Evolutionary conservation across 805 yeast species (phyloP).

Genomic region (Wickerhamomyces bisporus): DNA sequence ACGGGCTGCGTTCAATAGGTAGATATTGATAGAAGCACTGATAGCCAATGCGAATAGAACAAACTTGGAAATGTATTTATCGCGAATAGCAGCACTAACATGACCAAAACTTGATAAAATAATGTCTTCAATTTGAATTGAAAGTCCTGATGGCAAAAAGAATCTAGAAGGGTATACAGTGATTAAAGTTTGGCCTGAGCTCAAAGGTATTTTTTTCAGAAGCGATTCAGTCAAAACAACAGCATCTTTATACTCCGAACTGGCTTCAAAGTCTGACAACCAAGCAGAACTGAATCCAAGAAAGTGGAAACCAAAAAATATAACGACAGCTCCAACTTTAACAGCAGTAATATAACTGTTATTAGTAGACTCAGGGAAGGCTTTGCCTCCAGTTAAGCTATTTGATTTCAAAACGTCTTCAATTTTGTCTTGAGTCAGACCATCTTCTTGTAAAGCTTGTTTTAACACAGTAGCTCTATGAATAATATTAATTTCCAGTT

Average conservation of each 20-base stretch:
- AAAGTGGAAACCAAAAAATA: conserved; percentile 58
- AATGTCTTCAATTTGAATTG: conserved; percentile 59
- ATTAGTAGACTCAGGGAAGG: conserved; percentile 28
- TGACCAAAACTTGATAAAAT: conserved; percentile 45
- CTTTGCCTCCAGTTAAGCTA: conserved; percentile 19
- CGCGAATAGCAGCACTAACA: conserved; percentile 67
- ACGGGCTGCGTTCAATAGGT: conserved; percentile 82
- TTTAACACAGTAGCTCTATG: conserved; percentile 75
- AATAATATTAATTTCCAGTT: conserved; percentile 82
- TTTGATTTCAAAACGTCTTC: conserved; percentile 47
- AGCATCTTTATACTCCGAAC: conserved; percentile 17
- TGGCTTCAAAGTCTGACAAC: conserved; percentile 46
- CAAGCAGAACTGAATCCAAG: conserved; percentile 69
- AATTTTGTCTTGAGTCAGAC: conserved; percentile 71
- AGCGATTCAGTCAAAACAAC: conserved; percentile 22
- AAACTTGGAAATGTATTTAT: conserved; percentile 73
- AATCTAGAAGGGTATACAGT: conserved; percentile 53
- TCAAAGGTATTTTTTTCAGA: conserved; percentile 28
- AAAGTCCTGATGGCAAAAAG: conserved; percentile 51
- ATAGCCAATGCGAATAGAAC: conserved; percentile 66
- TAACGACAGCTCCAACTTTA: conserved; percentile 54
- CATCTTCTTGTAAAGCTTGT: conserved; percentile 88
- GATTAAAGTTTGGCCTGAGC: conserved; percentile 45
- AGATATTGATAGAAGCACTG: conserved; percentile 76
- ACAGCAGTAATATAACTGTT: conserved; percentile 44